Evolutionary conservation across 305 asterid species (phyloP).

Genomic region (Petunia hybrid): DNA sequence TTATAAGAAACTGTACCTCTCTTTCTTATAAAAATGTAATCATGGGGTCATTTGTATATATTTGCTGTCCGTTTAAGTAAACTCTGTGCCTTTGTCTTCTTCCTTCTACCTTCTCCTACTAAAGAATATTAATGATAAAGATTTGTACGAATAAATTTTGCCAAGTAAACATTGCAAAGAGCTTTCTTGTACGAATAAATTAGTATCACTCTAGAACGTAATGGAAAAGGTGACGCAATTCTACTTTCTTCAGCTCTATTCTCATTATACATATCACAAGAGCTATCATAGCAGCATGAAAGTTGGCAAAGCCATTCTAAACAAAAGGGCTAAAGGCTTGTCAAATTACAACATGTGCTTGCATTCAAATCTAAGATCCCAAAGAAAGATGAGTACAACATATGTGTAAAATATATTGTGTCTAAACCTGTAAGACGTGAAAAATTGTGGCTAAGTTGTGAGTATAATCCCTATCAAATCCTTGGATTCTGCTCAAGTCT

Average conservation of each 20-base stretch:
- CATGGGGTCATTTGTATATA: background rate
- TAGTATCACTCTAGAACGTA: no score
- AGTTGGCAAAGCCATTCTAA: no score
- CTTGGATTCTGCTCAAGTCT: constrained; percentile 12
- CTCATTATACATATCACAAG: no score
- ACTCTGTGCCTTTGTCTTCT: background rate
- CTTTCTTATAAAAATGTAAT: background rate
- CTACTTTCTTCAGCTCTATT: no score
- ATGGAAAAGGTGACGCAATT: no score
- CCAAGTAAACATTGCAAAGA: no score
- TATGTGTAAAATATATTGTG: background rate
- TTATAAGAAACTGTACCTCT: no score
- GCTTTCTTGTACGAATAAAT: no score
- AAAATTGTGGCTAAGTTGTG: background rate
- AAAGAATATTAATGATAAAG: no score
- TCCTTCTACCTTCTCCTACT: background rate
- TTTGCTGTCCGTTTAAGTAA: background rate
- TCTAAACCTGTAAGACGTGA: background rate
- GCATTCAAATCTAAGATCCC: background rate
- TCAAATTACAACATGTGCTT: constrained; percentile 10
- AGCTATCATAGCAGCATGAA: no score
- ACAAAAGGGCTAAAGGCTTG: no score
- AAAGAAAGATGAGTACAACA: background rate
- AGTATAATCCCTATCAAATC: constrained; percentile 6
- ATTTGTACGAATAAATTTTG: no score